A percentile compares a stretch with the other conserved stretches of the same genome.
phyloP scores from a whole-genome alignment of 1,139 yeast genomes.

The Diutina neorugosa region DNA sequence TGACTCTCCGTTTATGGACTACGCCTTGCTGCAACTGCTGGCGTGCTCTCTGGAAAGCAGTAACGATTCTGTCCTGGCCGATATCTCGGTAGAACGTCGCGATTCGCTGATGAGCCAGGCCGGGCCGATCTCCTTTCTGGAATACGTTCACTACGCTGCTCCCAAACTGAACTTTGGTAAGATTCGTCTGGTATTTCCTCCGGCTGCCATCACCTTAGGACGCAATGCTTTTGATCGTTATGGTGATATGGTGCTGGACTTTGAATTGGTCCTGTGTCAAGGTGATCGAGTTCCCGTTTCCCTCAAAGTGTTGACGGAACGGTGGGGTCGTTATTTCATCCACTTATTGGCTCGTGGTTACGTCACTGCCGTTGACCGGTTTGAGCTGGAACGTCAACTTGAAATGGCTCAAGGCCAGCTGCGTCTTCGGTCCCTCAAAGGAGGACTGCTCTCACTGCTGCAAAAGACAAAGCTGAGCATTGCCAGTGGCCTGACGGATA shows the following conservation, averaged over 20 bases:
- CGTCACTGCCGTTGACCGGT: slow-evolving; percentile 40
- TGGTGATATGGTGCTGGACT: slow-evolving; percentile 54
- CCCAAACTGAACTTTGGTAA: slow-evolving; percentile 58
- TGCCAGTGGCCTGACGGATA: background rate
- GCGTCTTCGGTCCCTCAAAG: background rate
- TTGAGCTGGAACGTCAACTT: slow-evolving; percentile 16
- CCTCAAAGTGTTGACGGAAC: slow-evolving; percentile 42
- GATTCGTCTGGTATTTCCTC: slow-evolving; percentile 57
- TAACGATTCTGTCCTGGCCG: background rate
- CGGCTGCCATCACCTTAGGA: slow-evolving; percentile 66
- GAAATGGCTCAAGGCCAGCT: slow-evolving; percentile 1
- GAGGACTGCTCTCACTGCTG: background rate
- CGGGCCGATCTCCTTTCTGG: slow-evolving; percentile 38
- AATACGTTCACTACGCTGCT: slow-evolving; percentile 66
- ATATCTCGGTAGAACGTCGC: background rate
- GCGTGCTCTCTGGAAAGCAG: background rate
- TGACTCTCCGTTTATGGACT: background rate
- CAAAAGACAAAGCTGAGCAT: slow-evolving; percentile 1
- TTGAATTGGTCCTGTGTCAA: slow-evolving; percentile 54
- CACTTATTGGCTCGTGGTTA: slow-evolving; percentile 50
- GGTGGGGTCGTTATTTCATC: slow-evolving; percentile 69
- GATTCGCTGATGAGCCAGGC: background rate
- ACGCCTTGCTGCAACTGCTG: background rate
- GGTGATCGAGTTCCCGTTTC: slow-evolving; percentile 60
- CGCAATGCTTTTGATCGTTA: slow-evolving; percentile 60